Conservation (phyloP, 257 asterid species). For the Penstemon eatonii region DNA sequence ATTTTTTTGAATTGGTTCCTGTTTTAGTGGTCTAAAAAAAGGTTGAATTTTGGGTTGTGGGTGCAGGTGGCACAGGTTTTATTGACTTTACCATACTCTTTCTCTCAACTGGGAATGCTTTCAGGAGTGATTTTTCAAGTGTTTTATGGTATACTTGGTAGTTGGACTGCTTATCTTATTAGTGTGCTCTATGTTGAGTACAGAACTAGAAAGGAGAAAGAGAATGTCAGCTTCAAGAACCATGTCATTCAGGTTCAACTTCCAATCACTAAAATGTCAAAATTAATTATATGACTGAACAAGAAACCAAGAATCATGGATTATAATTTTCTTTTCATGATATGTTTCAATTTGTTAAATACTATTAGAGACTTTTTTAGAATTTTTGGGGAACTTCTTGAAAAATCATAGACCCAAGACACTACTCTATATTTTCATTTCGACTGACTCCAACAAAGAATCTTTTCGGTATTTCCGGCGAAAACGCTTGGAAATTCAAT, state of each 20-base stretch:
- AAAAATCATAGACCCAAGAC: too few species aligned
- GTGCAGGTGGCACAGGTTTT: constrained; percentile 92
- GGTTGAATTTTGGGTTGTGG: background rate
- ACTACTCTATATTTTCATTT: too few species aligned
- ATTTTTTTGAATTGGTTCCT: background rate
- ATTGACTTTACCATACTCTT: constrained; percentile 85
- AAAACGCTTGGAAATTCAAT: too few species aligned
- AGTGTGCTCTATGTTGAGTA: constrained; percentile 87
- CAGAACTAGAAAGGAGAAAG: constrained; percentile 85
- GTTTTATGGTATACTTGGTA: constrained; percentile 82
- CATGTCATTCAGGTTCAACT: constrained; percentile 85
- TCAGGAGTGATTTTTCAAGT: constrained; percentile 79
- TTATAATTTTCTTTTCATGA: too few species aligned
- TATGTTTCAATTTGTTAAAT: too few species aligned
- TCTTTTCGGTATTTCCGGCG: too few species aligned
- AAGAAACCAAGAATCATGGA: too few species aligned
- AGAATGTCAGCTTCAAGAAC: constrained; percentile 86
- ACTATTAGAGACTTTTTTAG: too few species aligned
- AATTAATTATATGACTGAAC: too few species aligned
- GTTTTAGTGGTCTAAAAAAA: background rate
- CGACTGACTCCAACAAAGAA: too few species aligned
- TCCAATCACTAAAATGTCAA: background rate
- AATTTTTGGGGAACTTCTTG: too few species aligned
- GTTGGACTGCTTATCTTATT: constrained; percentile 97
- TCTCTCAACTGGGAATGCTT: constrained; percentile 87